Evolutionary conservation across 2,329 filamentous ascomycete species (phyloP), one percentile per base, ranked within the genome.

Genomic region (Esteya vermicola): DNA sequence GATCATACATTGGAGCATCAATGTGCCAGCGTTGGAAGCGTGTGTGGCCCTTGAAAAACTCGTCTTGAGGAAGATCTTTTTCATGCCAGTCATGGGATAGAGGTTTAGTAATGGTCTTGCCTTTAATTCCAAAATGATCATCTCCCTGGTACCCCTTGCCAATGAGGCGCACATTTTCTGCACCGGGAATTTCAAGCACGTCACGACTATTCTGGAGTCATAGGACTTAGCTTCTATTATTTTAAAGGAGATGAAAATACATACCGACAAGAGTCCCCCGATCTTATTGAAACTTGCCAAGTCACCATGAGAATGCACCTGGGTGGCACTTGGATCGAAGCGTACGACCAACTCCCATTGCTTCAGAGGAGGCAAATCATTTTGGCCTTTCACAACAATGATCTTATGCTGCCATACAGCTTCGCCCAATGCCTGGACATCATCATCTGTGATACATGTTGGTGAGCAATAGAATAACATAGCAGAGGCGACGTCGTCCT

Each of bases 11-110:
- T 2, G 63, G 61, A 8, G 61, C 64, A 43, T 68, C 63, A n/a
- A 67, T 62, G 43, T 67, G 64, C 64, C 64, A 67, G 21, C 60
- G 52, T 35, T 67, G 63, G 43, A 67, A 67, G 16, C 63, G 60
- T 1, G 61, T 64, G 33, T 62, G 54, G 9, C 64, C 63, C 6
- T 51, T 46, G 2, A 54, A 46, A 41, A 65, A 65, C 5, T 62
- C 57, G 1, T 53, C 52, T 6, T 49, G 40, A 1, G 51, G 40
- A 10, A 61, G 54, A 12, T 51, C 47, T 6, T 54, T 49, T 7
- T 51, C 49, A 37, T 67, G 61, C 46, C 54, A 65, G 33, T 56
- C 54, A 45, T 64, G 58, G 16, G 50, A 52, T 14, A 56, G 49
- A 4, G 45, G 56, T 48, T 40, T 50, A 1, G 40, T 44, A 8